phyloP scores from a whole-genome alignment of 352 stramenopile genomes.

The Globisporangium iwayamae region DNA sequence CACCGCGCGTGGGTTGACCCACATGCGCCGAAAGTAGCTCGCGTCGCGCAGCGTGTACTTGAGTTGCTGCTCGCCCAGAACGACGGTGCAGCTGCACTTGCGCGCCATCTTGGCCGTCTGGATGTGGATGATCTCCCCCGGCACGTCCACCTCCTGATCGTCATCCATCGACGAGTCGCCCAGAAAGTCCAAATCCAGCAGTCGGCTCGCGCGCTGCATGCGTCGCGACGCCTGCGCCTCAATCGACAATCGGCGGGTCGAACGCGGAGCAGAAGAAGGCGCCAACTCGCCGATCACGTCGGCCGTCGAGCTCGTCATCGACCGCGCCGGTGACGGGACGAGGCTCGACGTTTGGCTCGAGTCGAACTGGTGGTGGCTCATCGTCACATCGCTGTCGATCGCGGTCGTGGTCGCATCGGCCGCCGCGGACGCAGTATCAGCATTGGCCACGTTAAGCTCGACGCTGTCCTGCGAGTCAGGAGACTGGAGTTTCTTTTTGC shows the following conservation, averaged over 20 bases:
- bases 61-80: constrained; percentile 64
- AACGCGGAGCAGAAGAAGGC: background rate
- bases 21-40: constrained; percentile 69
- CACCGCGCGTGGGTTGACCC: constrained; percentile 49
- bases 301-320: background rate
- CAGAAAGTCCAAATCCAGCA: constrained; percentile 31
- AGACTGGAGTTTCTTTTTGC: constrained; percentile 33
- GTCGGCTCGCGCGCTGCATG: constrained; percentile 9
- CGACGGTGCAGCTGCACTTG: constrained; percentile 57
- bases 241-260: background rate
- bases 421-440: background rate
- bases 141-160: constrained; percentile 60
- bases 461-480: constrained; percentile 12
- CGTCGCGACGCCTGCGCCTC: background rate
- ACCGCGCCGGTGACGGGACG: background rate
- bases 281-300: background rate
- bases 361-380: constrained; percentile 3
- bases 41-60: constrained; percentile 68
- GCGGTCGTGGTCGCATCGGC: constrained; percentile 1
- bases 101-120: constrained; percentile 49
- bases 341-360: constrained; percentile 9
- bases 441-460: background rate
- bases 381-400: constrained; percentile 7
- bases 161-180: constrained; percentile 35
- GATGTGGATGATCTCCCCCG: constrained; percentile 71